Evolutionary conservation across 352 stramenopile species (phyloP).

Genomic region (Phytophthora aleatoria): DNA sequence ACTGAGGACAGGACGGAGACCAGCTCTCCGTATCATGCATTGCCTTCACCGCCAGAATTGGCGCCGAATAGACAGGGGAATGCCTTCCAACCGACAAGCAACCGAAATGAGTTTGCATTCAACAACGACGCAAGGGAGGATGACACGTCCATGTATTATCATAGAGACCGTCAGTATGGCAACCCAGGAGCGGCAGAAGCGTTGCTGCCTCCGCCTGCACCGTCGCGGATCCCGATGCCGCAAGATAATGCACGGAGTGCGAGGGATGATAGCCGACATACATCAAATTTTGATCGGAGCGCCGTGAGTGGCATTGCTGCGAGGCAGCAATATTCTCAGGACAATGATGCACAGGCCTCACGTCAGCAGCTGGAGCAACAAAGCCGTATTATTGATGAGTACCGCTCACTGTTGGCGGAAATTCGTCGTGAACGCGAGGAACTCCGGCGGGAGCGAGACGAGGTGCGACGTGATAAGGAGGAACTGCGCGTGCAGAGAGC

Average conservation of each 20-base stretch:
- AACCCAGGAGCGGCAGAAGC: constrained; percentile 6
- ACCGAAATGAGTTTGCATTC: constrained; percentile 20
- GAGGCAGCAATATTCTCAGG: constrained; percentile 13
- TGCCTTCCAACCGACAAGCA: constrained; percentile 24
- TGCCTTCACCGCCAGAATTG: constrained; percentile 22
- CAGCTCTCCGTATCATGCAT: constrained; percentile 15
- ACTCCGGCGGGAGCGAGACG: constrained; percentile 70
- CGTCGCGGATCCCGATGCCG: constrained; percentile 23
- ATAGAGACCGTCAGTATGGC: constrained; percentile 21
- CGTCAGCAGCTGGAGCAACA: constrained; percentile 31
- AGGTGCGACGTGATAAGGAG: constrained; percentile 70
- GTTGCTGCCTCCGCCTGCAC: constrained; percentile 32
- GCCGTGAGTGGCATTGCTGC: constrained; percentile 1
- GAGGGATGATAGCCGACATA: constrained; percentile 17
- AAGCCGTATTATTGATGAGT: constrained; percentile 60
- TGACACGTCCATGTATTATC: constrained; percentile 21
- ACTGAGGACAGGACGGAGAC: constrained; percentile 16
- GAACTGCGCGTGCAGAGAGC: constrained; percentile 71
- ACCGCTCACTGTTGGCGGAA: constrained; percentile 62
- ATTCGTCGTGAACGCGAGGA: constrained; percentile 80
- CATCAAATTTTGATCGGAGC: constrained; percentile 12
- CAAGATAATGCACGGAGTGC: constrained; percentile 9
- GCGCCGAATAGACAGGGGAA: constrained; percentile 13
- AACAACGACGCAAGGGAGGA: constrained; percentile 16
- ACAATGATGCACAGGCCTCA: constrained; percentile 22